Conservation (phyloP, 495 filamentous ascomycete genomes). For the Annulohypoxylon stygium region DNA sequence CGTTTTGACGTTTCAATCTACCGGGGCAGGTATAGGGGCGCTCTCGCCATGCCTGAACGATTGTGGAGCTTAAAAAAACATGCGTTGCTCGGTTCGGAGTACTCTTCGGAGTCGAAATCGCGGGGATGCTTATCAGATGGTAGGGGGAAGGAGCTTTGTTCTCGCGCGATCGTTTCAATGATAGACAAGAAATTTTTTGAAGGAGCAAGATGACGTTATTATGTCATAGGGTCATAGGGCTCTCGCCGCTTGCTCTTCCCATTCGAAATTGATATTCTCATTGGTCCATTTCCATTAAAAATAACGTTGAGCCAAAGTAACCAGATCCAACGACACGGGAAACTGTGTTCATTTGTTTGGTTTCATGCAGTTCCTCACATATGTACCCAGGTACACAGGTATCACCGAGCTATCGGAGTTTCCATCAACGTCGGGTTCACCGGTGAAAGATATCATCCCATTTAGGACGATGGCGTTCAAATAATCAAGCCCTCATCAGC, state of each 20-base stretch:
- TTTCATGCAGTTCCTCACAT: slow-evolving; percentile 4
- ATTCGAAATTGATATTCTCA: slow-evolving; percentile 18
- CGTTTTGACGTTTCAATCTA: slow-evolving; percentile 6
- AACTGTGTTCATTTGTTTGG: background rate
- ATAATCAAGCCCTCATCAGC: slow-evolving; percentile 22
- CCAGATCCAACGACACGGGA: slow-evolving; percentile 14
- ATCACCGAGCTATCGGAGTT: slow-evolving; percentile 33
- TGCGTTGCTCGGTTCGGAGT: slow-evolving; percentile 31
- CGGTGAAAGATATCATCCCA: slow-evolving; percentile 6
- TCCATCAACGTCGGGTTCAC: slow-evolving; percentile 23
- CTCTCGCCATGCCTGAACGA: background rate
- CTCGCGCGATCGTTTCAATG: background rate
- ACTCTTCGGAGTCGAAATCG: slow-evolving; percentile 35
- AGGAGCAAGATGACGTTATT: slow-evolving; percentile 34
- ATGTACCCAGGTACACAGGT: slow-evolving; percentile 16
- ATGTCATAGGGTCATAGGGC: slow-evolving; percentile 37
- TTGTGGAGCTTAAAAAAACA: slow-evolving; percentile 14
- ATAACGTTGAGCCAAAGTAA: background rate
- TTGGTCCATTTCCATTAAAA: slow-evolving; percentile 23
- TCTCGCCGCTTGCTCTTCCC: slow-evolving; percentile 28
- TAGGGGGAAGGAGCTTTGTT: slow-evolving; percentile 18
- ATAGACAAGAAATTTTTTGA: slow-evolving; percentile 11
- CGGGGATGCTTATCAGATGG: slow-evolving; percentile 29
- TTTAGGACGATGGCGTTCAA: background rate
- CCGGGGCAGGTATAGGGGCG: slow-evolving; percentile 4